These are phyloP conservation scores for Phytophthora hybrid DNA, from an alignment of 352 stramenopile species.

Conservation along the genomic window DNA sequence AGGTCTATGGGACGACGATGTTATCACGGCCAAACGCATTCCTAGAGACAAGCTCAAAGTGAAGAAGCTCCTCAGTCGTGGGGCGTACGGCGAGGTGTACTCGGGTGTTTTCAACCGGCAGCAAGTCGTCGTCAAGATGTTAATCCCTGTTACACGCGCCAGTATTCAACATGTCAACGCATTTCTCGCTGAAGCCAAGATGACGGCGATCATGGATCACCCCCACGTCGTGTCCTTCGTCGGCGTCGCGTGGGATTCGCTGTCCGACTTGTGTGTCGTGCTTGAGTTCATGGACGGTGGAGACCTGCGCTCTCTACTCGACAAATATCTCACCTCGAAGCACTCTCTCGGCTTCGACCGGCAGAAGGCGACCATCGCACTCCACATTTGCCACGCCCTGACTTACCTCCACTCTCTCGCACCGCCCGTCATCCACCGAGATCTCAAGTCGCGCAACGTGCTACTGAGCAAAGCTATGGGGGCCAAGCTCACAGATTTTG, in stretches of 20 bases:
- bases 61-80: constrained; percentile 37
- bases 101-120: constrained; percentile 36
- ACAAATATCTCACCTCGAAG: constrained; percentile 15
- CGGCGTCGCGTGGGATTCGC: constrained; percentile 50
- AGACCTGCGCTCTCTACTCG: constrained; percentile 45
- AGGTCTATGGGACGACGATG: constrained; percentile 40
- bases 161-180: constrained; percentile 36
- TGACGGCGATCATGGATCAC: constrained; percentile 46
- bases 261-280: constrained; percentile 47
- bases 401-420: constrained; percentile 36
- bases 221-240: constrained; percentile 45
- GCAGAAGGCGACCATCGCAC: constrained; percentile 40
- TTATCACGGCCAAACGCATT: constrained; percentile 37
- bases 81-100: constrained; percentile 53
- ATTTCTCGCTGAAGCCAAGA: constrained; percentile 51
- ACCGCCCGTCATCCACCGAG: constrained; percentile 42
- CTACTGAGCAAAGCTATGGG: constrained; percentile 36
- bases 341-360: constrained; percentile 28
- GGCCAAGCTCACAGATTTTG: constrained; percentile 43
- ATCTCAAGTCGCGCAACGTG: constrained; percentile 68
- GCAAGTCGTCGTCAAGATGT: constrained; percentile 50
- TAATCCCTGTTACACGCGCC: constrained; percentile 38
- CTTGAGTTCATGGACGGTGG: constrained; percentile 58
- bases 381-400: constrained; percentile 38
- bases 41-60: constrained; percentile 40